Percentiles rank a stretch among this genome's conserved stretches.
Conservation (phyloP, 345 rosid species). For the Camelina neglecta region DNA sequence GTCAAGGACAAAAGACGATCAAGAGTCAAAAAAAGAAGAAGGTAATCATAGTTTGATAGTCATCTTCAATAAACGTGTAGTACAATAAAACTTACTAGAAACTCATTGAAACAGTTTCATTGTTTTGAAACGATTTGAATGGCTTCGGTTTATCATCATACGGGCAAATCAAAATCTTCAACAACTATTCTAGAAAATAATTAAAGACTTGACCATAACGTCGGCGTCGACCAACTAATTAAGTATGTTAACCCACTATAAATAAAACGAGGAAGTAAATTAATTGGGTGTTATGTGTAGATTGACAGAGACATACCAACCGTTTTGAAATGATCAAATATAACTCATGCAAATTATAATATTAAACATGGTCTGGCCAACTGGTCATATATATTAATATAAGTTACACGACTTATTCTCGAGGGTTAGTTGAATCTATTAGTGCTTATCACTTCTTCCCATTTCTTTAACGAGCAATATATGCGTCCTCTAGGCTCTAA, state of each 20-base stretch:
- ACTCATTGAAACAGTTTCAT: constrained; percentile 12
- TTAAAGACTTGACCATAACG: constrained; percentile 29
- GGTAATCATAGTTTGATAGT: background rate
- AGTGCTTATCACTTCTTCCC: constrained; percentile 34
- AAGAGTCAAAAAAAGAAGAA: background rate
- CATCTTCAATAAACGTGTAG: constrained; percentile 21
- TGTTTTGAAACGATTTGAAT: constrained; percentile 1
- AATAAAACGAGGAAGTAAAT: constrained; percentile 29
- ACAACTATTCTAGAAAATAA: background rate
- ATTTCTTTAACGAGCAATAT: constrained; percentile 21
- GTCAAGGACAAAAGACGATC: background rate
- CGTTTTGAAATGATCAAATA: constrained; percentile 30
- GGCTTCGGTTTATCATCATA: constrained; percentile 1
- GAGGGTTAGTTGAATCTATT: background rate
- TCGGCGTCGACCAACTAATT: constrained; percentile 23
- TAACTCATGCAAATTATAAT: constrained; percentile 37
- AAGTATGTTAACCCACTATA: background rate
- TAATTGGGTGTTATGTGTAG: constrained; percentile 2
- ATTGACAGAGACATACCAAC: constrained; percentile 30
- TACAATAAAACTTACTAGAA: constrained; percentile 6
- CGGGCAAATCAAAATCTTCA: constrained; percentile 14
- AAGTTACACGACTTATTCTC: constrained; percentile 28
- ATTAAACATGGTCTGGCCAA: background rate
- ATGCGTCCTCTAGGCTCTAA: background rate
- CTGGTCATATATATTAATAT: constrained; percentile 14